These are phyloP conservation scores for Acephala macrosclerotiorum DNA, from an alignment of 2,329 filamentous ascomycete species.

Conservation along the genomic window DNA sequence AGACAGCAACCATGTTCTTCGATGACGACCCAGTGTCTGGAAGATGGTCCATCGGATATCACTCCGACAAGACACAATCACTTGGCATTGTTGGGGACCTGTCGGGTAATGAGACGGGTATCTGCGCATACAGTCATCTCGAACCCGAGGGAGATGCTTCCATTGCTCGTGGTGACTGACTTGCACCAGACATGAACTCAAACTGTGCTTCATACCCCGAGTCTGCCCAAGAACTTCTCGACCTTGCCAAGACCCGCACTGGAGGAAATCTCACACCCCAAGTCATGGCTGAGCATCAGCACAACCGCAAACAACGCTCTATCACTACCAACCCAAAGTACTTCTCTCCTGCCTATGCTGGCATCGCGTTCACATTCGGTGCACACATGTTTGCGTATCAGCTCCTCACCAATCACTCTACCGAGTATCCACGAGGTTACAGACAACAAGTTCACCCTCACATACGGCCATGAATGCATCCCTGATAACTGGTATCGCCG, in stretches of 20 bases:
- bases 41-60: conserved; percentile 29
- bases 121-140: conserved; percentile 30
- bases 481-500: conserved; percentile 34
- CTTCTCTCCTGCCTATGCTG: conserved; percentile 40
- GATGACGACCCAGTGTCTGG: conserved; percentile 32
- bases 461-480: conserved; percentile 26
- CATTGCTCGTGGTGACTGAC: conserved; percentile 32
- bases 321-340: conserved; percentile 44
- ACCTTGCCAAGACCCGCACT: conserved; percentile 23
- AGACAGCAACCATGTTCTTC: conserved; percentile 30
- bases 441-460: conserved; percentile 22
- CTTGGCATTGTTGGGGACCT: conserved; percentile 25
- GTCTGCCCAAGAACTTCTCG: conserved; percentile 29
- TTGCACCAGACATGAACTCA: conserved; percentile 28
- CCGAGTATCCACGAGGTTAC: conserved; percentile 28
- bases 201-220: conserved; percentile 33
- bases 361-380: conserved; percentile 37
- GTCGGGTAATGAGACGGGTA: conserved; percentile 29
- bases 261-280: conserved; percentile 28
- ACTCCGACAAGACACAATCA: conserved; percentile 25
- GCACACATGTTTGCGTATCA: conserved; percentile 41
- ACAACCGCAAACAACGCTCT: conserved; percentile 37
- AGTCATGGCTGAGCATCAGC: conserved; percentile 27
- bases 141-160: conserved; percentile 32
- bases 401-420: conserved; percentile 41